Conservation (phyloP, 768 basidiomycete species). For the Termitomyces sp. region DNA sequence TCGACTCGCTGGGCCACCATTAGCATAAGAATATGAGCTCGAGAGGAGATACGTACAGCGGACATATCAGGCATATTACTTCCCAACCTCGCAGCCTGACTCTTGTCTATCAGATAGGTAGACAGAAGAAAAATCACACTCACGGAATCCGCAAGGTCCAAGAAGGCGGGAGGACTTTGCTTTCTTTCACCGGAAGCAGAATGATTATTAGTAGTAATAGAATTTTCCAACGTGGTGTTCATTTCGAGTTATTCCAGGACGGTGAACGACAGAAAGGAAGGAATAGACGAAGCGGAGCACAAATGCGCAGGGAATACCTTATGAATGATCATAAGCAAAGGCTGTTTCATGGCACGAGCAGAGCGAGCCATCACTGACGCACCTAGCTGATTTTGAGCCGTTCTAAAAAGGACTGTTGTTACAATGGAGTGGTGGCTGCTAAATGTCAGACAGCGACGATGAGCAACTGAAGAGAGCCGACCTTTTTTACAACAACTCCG, state of each 20-base stretch:
- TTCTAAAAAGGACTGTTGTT: constrained; percentile 74
- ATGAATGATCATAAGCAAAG: constrained; percentile 15
- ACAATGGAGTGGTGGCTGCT: constrained; percentile 58
- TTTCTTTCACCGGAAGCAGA: constrained; percentile 64
- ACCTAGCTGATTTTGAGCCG: constrained; percentile 73
- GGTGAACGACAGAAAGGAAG: constrained; percentile 50
- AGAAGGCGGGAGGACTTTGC: constrained; percentile 86
- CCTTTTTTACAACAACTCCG: constrained; percentile 44
- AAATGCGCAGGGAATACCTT: constrained; percentile 48
- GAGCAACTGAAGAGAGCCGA: constrained; percentile 20
- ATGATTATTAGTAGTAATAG: constrained; percentile 68
- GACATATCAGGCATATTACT: constrained; percentile 85
- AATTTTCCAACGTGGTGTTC: constrained; percentile 65
- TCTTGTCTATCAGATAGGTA: constrained; percentile 12
- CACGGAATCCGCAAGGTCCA: constrained; percentile 92
- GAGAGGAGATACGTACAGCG: constrained; percentile 49
- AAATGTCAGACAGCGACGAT: constrained; percentile 14
- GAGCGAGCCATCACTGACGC: constrained; percentile 24
- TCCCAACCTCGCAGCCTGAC: constrained; percentile 75
- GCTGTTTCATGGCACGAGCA: constrained; percentile 18
- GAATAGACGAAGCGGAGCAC: constrained; percentile 48
- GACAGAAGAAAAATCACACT: constrained; percentile 26
- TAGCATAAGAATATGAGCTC: background rate
- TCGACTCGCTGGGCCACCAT: constrained; percentile 64
- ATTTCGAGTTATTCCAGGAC: constrained; percentile 58